These are phyloP conservation scores for Dendrobium officinale DNA, from an alignment of 106 monocot species.

Conservation along the genomic window DNA sequence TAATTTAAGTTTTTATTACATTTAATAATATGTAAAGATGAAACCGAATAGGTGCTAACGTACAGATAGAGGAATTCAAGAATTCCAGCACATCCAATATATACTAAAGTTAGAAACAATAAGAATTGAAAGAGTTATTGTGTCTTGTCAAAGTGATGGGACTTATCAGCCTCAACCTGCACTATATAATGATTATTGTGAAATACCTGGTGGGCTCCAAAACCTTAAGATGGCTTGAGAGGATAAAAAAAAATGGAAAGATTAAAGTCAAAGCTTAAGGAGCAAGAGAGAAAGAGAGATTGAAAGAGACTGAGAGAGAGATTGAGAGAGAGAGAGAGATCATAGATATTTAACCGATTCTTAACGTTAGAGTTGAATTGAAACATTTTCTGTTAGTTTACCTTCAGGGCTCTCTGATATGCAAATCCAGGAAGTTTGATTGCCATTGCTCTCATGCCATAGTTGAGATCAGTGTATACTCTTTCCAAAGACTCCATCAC, in stretches of 20 bases:
- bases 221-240: neutral
- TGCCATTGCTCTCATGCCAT: slow-evolving; percentile 90
- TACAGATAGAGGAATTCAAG: too few species aligned
- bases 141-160: neutral
- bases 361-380: neutral
- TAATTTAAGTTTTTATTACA: too few species aligned
- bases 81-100: too few species aligned
- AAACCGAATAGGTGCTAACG: too few species aligned
- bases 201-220: neutral
- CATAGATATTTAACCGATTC: neutral
- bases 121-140: neutral
- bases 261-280: neutral
- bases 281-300: neutral
- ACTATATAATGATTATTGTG: neutral
- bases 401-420: slow-evolving; percentile 60
- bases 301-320: too few species aligned
- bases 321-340: neutral
- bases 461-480: slow-evolving; percentile 73
- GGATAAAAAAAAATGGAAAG: neutral
- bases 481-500: slow-evolving; percentile 42
- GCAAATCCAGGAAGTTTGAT: slow-evolving; percentile 92
- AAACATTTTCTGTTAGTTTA: neutral
- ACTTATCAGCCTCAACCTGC: neutral
- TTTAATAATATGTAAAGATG: too few species aligned
- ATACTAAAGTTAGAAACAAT: neutral